phyloP scores from a whole-genome alignment of 305 asterid genomes.

The Fraxinus albicans region DNA sequence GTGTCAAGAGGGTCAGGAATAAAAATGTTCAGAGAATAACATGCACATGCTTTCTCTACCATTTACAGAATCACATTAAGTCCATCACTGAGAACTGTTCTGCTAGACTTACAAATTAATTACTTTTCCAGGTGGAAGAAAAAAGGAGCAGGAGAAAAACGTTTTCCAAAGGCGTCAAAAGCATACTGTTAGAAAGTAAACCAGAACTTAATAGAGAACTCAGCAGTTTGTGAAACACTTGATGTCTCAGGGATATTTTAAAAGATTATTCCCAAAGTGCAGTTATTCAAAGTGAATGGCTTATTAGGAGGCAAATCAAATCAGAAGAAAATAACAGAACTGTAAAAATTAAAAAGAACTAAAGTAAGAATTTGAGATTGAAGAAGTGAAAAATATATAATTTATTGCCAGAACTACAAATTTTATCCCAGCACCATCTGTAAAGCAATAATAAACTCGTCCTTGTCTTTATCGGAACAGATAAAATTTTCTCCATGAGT shows the following conservation, averaged over 20 bases:
- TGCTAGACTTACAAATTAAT: background rate
- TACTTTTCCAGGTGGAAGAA: background rate
- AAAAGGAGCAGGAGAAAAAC: background rate
- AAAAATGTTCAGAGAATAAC: constrained; percentile 8
- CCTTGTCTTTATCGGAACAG: background rate
- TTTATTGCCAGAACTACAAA: background rate
- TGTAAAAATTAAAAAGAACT: background rate
- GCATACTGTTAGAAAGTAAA: background rate
- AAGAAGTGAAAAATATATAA: constrained; percentile 10
- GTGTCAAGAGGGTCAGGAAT: constrained; percentile 28
- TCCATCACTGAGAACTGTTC: background rate
- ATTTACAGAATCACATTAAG: background rate
- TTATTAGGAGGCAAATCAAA: constrained; percentile 5
- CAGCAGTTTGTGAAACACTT: background rate
- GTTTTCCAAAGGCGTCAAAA: background rate
- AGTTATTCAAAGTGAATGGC: background rate
- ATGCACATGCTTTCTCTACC: background rate
- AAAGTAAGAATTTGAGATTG: constrained; percentile 8
- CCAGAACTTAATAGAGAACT: background rate
- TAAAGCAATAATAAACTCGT: background rate
- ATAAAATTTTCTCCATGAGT: background rate
- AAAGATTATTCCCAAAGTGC: background rate
- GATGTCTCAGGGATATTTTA: background rate
- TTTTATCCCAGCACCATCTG: background rate
- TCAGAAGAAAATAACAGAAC: background rate